Percentiles rank a stretch among this genome's conserved stretches.
Conservation (phyloP, 805 yeast species). For the Spencermartinsiella europaea region DNA sequence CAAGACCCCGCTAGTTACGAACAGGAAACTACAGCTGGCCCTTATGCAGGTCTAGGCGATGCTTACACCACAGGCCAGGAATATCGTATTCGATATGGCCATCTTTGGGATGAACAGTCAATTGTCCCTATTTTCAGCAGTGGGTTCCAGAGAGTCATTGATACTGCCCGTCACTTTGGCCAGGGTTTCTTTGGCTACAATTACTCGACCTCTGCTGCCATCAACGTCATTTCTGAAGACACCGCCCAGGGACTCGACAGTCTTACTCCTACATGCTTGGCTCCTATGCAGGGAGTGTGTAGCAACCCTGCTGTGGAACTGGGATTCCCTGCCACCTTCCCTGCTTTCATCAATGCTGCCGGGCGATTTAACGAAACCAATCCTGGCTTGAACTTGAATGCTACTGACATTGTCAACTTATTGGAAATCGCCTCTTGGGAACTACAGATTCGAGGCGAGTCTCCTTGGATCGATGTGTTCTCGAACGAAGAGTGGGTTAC, state of each 20-base stretch:
- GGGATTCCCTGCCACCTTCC: conserved; percentile 11
- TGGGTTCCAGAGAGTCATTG: conserved; percentile 50
- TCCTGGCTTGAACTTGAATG: conserved; percentile 38
- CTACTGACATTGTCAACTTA: conserved; percentile 37
- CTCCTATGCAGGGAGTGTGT: conserved; percentile 22
- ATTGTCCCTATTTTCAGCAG: conserved; percentile 50
- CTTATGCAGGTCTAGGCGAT: conserved; percentile 50
- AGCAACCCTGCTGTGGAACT: conserved; percentile 27
- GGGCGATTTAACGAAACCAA: conserved; percentile 28
- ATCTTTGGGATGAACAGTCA: conserved; percentile 37
- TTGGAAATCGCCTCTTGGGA: conserved; percentile 49
- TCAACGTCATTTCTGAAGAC: conserved; percentile 44
- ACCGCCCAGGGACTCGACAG: conserved; percentile 51
- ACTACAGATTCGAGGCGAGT: conserved; percentile 43
- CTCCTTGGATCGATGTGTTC: conserved; percentile 41
- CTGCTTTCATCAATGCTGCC: conserved; percentile 26
- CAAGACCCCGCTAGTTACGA: conserved; percentile 40
- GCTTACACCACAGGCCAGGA: conserved; percentile 46
- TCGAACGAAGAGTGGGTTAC: conserved; percentile 45
- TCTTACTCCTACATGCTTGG: conserved; percentile 48
- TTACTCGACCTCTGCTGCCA: conserved; percentile 34
- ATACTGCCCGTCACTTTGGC: conserved; percentile 52
- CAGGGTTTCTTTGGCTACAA: conserved; percentile 52
- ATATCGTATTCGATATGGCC: conserved; percentile 45
- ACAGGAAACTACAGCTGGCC: conserved; percentile 46